Evolutionary conservation across 2,329 filamentous ascomycete species (phyloP).

Genomic region (Ophioceras dolichostomum): DNA sequence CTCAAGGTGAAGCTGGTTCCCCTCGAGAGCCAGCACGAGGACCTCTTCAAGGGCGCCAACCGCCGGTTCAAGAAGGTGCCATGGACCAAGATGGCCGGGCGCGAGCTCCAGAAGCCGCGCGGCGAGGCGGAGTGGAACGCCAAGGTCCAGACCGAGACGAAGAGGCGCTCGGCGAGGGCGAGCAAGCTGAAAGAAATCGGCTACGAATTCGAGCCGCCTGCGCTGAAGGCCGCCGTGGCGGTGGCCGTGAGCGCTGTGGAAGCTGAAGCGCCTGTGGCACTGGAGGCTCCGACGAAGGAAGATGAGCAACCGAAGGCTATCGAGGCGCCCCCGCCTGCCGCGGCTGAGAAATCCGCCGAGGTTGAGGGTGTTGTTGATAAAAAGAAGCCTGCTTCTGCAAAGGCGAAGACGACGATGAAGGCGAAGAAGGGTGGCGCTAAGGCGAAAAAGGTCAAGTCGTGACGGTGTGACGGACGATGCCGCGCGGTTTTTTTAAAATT

Average conservation of each 20-base stretch:
- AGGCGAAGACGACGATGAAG: conserved; percentile 20
- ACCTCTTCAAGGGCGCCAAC: conserved; percentile 84
- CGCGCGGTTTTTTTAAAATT: too few species aligned
- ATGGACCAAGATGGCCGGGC: conserved; percentile 74
- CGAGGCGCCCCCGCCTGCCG: conserved; percentile 17
- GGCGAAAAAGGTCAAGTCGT: conserved; percentile 17
- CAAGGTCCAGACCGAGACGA: conserved; percentile 61
- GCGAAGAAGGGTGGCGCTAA: conserved; percentile 18
- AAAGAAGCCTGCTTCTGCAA: conserved; percentile 24
- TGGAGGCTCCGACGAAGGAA: conserved; percentile 11
- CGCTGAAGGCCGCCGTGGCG: conserved; percentile 44
- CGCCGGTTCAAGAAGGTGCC: conserved; percentile 81
- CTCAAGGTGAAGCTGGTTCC: conserved; percentile 65
- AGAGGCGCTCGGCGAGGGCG: conserved; percentile 54
- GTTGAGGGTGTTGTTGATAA: conserved; percentile 20
- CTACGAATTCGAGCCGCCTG: conserved; percentile 70
- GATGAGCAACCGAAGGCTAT: conserved; percentile 23
- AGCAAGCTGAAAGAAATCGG: conserved; percentile 68
- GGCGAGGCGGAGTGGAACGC: conserved; percentile 68
- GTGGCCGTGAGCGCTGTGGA: conserved; percentile 13
- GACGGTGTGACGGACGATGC: conserved; percentile 1
- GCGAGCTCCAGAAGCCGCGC: conserved; percentile 59
- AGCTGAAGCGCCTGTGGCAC: conserved; percentile 21
- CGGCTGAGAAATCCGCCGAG: conserved; percentile 5
- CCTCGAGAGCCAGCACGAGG: conserved; percentile 62